Percentiles rank a stretch among this genome's conserved stretches.
Conservation (phyloP, 306 rosid species). For the Pterocarpus macrocarpus region DNA sequence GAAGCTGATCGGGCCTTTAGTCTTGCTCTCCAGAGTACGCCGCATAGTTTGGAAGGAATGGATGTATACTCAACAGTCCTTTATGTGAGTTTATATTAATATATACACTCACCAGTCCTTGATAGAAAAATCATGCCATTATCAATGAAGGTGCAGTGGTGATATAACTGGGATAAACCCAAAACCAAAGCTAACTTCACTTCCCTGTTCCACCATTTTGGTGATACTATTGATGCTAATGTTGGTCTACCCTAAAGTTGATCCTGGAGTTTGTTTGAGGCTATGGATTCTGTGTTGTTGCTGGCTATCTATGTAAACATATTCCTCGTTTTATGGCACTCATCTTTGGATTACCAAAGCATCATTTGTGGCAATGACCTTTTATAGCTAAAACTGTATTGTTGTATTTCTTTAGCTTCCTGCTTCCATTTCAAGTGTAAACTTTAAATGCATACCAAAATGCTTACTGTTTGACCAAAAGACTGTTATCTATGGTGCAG, state of each 20-base stretch:
- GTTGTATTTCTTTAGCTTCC: conserved; percentile 27
- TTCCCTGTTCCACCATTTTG: conserved; percentile 10
- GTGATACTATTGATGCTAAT: conserved; percentile 25
- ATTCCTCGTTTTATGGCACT: conserved; percentile 30
- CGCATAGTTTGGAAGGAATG: conserved; percentile 97
- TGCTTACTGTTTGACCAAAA: conserved; percentile 43
- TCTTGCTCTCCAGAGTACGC: conserved; percentile 81
- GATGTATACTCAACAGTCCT: conserved; percentile 96
- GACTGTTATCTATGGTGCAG: conserved; percentile 64
- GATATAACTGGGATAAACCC: too few species aligned
- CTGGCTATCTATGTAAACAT: neutral
- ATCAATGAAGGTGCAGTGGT: too few species aligned
- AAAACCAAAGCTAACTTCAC: neutral
- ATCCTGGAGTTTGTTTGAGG: conserved; percentile 11
- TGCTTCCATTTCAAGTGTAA: conserved; percentile 31
- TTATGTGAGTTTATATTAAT: conserved; percentile 72
- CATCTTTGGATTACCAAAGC: conserved; percentile 28
- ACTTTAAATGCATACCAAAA: conserved; percentile 4
- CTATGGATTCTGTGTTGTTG: conserved; percentile 31
- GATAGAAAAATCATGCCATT: too few species aligned
- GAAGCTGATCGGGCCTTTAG: conserved; percentile 92
- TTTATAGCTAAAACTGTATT: neutral
- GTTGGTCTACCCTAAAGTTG: neutral
- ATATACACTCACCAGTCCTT: too few species aligned
- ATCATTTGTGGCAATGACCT: neutral